Evolutionary conservation across 352 stramenopile species (phyloP).

Genomic region (Thalassiosira ordinaria): DNA sequence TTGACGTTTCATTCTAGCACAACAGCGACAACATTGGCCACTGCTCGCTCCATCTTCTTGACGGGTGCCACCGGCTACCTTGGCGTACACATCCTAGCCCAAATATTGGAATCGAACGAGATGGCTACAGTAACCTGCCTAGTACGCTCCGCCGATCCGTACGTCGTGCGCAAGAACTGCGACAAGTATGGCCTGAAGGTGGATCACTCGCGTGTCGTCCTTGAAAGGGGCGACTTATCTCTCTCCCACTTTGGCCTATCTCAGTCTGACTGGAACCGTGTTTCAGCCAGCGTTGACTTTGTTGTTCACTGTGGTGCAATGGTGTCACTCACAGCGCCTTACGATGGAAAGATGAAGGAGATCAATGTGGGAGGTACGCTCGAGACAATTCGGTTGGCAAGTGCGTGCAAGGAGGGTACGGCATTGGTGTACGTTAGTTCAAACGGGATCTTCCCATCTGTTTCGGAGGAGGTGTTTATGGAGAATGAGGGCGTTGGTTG

Average conservation of each 20-base stretch:
- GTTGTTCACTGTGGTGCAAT: constrained; percentile 92
- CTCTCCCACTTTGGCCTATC: constrained; percentile 88
- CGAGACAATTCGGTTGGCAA: constrained; percentile 88
- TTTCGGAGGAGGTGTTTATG: constrained; percentile 54
- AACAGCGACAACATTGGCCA: constrained; percentile 35
- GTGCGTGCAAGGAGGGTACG: constrained; percentile 88
- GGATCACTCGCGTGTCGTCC: constrained; percentile 83
- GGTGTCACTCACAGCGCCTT: constrained; percentile 92
- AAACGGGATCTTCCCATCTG: constrained; percentile 90
- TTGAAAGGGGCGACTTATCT: constrained; percentile 86
- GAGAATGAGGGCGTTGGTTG: constrained; percentile 47
- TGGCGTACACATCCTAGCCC: constrained; percentile 88
- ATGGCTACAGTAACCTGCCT: constrained; percentile 87
- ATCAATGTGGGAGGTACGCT: constrained; percentile 91
- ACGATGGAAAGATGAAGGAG: constrained; percentile 87
- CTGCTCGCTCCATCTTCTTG: constrained; percentile 87
- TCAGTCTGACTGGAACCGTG: constrained; percentile 88
- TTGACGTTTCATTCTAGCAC: constrained; percentile 31
- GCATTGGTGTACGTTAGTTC: constrained; percentile 91
- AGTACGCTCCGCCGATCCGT: constrained; percentile 81
- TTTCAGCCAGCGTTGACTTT: constrained; percentile 89
- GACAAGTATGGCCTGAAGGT: constrained; percentile 80
- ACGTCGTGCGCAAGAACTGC: constrained; percentile 82
- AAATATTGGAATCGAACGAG: constrained; percentile 87
- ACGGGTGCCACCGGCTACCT: constrained; percentile 92